These are phyloP conservation scores for Hyaloscypha hepaticicola DNA, from an alignment of 495 filamentous ascomycete genomes.

Conservation along the genomic window DNA sequence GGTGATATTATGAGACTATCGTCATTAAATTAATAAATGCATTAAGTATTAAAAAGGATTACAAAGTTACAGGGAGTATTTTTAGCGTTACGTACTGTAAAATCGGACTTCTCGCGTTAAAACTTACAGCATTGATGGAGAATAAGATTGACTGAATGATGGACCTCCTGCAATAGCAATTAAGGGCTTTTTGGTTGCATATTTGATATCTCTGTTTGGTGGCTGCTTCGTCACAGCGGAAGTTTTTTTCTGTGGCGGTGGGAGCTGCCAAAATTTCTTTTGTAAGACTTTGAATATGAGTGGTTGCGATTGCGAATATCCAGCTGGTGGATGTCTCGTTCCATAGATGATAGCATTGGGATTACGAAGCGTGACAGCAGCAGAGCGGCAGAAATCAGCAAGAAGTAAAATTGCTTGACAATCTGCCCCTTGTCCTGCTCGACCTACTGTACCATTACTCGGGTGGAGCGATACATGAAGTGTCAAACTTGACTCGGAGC, in stretches of 20 bases:
- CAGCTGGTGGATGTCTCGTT: slow-evolving; percentile 23
- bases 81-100: slow-evolving; percentile 59
- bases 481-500: too few species aligned
- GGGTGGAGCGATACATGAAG: too few species aligned
- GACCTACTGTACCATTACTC: too few species aligned
- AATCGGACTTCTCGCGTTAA: slow-evolving; percentile 57
- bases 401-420: too few species aligned
- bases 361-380: not conserved
- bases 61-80: slow-evolving; percentile 47
- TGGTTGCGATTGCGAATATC: slow-evolving; percentile 18
- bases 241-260: slow-evolving; percentile 19
- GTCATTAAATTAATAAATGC: slow-evolving; percentile 52
- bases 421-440: too few species aligned
- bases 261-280: slow-evolving; percentile 11
- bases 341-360: slow-evolving; percentile 11
- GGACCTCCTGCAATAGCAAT: slow-evolving; percentile 5
- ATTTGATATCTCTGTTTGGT: not conserved
- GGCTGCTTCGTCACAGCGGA: slow-evolving; percentile 1
- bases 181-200: slow-evolving; percentile 2
- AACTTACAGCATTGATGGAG: slow-evolving; percentile 53
- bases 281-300: slow-evolving; percentile 7
- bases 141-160: slow-evolving; percentile 12
- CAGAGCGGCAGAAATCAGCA: too few species aligned
- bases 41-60: slow-evolving; percentile 63
- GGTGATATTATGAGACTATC: slow-evolving; percentile 50